Evolutionary conservation across 2,329 filamentous ascomycete species (phyloP), one percentile per base, ranked within the genome.

Genomic region (Hymenoscyphus scutula): DNA sequence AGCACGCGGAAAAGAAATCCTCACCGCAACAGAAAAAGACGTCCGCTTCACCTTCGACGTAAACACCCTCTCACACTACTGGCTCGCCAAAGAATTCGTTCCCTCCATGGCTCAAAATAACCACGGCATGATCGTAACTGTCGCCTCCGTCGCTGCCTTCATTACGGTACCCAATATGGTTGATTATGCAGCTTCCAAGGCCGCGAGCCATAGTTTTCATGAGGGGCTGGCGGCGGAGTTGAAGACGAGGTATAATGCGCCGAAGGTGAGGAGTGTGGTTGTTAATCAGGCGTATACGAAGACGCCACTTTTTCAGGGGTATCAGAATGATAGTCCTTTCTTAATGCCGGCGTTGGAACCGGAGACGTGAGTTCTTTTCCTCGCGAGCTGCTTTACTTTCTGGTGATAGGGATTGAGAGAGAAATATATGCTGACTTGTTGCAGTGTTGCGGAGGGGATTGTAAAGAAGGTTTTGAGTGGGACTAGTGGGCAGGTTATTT

Each of bases 101-200:
- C 89, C 89, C 0, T 73, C 77, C 67, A 89, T 92, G 81, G 75
- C 88, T 58, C 72, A 75, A 7, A 72, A 72, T 13, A 86, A 91
- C 76, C 89, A 92, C 76, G 89, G 89, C 64, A 89, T 89, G 81
- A 74, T 92, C 48, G 87, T 91, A 25, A 91, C 87, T 0, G 81
- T 92, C 25, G 85, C 89, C 15, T 87, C 83, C 1, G 79, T 85
- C 56, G 87, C 88, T 0, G 82, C 83, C 13, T 90, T 84, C 76
- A 68, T 85, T 7, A 78, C 82, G 1, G 81, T 84, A 0, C 84
- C 88, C 2, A 81, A 81, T 68, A 83, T 90, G 79, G 82, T 87
- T 41, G 87, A 91, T 75, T 92, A 92, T 75, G 79, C 80, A 1
- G 81, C 84, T 6, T 83, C 81, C 66, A 92, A 92, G 76, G 83